These are phyloP conservation scores for Hypoxylon crocopeplum DNA, from an alignment of 495 filamentous ascomycete genomes.

Conservation along the genomic window DNA sequence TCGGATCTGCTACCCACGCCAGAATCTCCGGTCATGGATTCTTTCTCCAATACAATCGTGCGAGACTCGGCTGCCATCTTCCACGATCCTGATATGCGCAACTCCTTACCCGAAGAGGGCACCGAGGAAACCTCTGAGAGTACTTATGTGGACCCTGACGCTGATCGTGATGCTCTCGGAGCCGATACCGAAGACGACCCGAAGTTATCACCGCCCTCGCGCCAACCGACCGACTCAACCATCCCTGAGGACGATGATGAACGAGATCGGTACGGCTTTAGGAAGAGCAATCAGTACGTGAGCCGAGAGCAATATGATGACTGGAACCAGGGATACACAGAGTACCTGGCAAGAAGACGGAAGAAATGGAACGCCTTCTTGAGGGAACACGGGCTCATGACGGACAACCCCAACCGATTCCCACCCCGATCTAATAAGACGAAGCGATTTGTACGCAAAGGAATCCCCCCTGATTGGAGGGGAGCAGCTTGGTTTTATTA, in stretches of 20 bases:
- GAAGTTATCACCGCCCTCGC: slow-evolving; percentile 25
- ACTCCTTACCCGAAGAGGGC: slow-evolving; percentile 40
- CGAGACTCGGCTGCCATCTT: slow-evolving; percentile 52
- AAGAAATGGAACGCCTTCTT: slow-evolving; percentile 84
- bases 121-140: slow-evolving; percentile 38
- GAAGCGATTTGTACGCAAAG: slow-evolving; percentile 90
- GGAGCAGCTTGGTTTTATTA: slow-evolving; percentile 98
- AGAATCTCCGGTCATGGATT: slow-evolving; percentile 28
- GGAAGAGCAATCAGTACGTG: slow-evolving; percentile 84
- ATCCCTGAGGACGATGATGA: slow-evolving; percentile 35
- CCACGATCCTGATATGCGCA: slow-evolving; percentile 40
- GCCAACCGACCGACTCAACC: slow-evolving; percentile 31
- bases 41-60: slow-evolving; percentile 25
- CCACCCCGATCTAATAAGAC: slow-evolving; percentile 80
- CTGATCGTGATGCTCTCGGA: slow-evolving; percentile 5
- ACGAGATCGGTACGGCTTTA: slow-evolving; percentile 91
- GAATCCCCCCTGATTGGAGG: slow-evolving; percentile 91
- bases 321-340: slow-evolving; percentile 76
- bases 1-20: slow-evolving; percentile 46
- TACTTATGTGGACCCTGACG: slow-evolving; percentile 10
- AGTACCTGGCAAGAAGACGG: slow-evolving; percentile 70
- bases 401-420: slow-evolving; percentile 74
- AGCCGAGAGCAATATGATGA: slow-evolving; percentile 77
- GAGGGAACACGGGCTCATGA: slow-evolving; percentile 75
- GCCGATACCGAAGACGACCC: slow-evolving; percentile 36